Evolutionary conservation across 441 rosid species (phyloP).

Genomic region (Adansonia grandidieri): DNA sequence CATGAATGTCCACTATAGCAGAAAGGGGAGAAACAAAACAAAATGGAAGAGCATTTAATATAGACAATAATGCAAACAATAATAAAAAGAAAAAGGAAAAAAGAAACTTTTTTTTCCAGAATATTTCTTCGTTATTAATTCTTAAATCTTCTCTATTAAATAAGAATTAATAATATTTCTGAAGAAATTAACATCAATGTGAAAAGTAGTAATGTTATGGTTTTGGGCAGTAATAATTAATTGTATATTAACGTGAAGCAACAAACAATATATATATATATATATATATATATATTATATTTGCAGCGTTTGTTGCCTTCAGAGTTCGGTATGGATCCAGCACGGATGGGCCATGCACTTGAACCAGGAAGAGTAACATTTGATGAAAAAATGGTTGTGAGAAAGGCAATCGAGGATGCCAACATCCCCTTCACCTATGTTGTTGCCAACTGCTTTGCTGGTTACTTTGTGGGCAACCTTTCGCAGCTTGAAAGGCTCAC

Average conservation of each 20-base stretch:
- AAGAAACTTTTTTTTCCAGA: no score
- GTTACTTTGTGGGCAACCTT: slow-evolving; percentile 68
- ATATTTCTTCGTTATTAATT: not conserved
- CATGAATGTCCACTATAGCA: no score
- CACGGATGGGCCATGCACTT: slow-evolving; percentile 67
- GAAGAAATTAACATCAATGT: not conserved
- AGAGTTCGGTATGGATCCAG: slow-evolving; percentile 83
- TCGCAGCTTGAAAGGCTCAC: slow-evolving; percentile 55
- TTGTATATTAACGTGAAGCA: not conserved
- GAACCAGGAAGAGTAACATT: slow-evolving; percentile 77
- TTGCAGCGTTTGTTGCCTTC: slow-evolving; percentile 78
- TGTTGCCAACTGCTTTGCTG: slow-evolving; percentile 69
- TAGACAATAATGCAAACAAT: no score
- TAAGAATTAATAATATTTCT: no score
- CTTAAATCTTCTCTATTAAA: not conserved
- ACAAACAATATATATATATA: not conserved
- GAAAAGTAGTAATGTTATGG: not conserved
- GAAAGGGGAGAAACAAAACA: no score
- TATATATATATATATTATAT: not conserved
- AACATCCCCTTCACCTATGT: slow-evolving; percentile 70
- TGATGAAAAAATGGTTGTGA: slow-evolving; percentile 73
- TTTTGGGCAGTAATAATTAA: not conserved
- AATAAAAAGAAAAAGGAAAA: not conserved
- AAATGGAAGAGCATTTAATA: no score
- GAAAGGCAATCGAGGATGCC: slow-evolving; percentile 74